Evolutionary conservation across 495 filamentous ascomycete genomes (phyloP), one percentile per base, ranked within the genome.

Genomic region (Annulohypoxylon bovei): DNA sequence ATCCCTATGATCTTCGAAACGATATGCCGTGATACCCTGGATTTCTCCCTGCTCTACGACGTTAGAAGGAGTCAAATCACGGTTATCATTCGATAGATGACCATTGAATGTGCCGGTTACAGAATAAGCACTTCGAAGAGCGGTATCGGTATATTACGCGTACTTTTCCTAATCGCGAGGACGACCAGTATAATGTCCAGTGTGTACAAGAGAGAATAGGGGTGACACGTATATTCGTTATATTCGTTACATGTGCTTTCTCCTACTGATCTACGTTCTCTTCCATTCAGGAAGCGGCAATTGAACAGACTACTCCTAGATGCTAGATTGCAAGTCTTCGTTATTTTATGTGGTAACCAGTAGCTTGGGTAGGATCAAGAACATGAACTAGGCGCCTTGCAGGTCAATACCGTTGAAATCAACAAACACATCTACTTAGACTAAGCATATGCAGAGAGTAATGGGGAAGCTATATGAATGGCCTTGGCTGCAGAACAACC

Each of bases 401-500:
- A 72, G 60, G 16, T 25, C 20, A 72, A 72, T 72, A 52, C 64
- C 64, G 70, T 62, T n/a, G 56, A 58, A 25, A 58, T 62, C 18
- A 50, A 28, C 20, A 50, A 18, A 11, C 0, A 30, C 22, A 22
- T 20, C 18, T 25, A 11, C 20, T 14, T 56, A 55, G n/a, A 42
- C 12, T 50, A 68, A 60, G 60, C 23, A 39, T 44, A 42, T 44
- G 54, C 44, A 50, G 5, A 60, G 9, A 18, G 11, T 12, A 46
- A 42, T 54, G 59, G 1, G 64, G 37, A 28, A 55, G 18, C 52
- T 18, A 60, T 72, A 64, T 64, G 55, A 33, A 56, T 49, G 22
- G 47, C 50, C 70, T 72, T 72, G 70, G 70, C 70, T 72, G 65
- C 70, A 72, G 65, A 52, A 16, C 30, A 65, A 11, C 61, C 61